Evolutionary conservation across 768 basidiomycete species (phyloP).

Genomic region (Xanthoconium purpureum): DNA sequence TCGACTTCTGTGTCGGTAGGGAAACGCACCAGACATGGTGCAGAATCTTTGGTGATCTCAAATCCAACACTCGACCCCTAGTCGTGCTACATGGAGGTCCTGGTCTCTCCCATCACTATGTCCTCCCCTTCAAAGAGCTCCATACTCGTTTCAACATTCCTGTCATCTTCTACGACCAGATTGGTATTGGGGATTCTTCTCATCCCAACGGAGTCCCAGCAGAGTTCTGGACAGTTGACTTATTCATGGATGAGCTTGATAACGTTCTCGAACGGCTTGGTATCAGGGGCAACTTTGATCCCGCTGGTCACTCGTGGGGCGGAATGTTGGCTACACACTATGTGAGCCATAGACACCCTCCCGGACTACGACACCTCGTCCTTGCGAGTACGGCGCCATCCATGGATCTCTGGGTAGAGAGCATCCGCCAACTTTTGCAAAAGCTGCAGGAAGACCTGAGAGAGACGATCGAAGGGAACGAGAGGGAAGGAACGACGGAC

Average conservation of each 20-base stretch:
- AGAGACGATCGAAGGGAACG: constrained; percentile 30
- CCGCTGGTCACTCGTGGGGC: constrained; percentile 59
- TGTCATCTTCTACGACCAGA: constrained; percentile 49
- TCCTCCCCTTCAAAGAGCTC: constrained; percentile 37
- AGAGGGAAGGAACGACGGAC: background rate
- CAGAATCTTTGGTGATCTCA: constrained; percentile 40
- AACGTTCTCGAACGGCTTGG: constrained; percentile 41
- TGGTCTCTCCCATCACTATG: constrained; percentile 30
- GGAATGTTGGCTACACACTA: constrained; percentile 47
- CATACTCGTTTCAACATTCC: constrained; percentile 29
- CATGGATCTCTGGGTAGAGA: constrained; percentile 23
- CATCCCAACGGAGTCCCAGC: constrained; percentile 1
- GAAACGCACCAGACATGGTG: constrained; percentile 41
- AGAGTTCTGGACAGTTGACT: constrained; percentile 42
- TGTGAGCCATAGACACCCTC: constrained; percentile 34
- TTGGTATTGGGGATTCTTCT: constrained; percentile 38
- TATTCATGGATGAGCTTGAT: constrained; percentile 53
- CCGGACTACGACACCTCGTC: constrained; percentile 35
- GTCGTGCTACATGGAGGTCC: constrained; percentile 44
- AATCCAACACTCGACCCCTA: constrained; percentile 31
- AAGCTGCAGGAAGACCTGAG: constrained; percentile 27
- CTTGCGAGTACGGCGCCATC: constrained; percentile 33
- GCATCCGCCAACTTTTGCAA: constrained; percentile 22
- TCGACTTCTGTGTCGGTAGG: constrained; percentile 12
- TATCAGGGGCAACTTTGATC: constrained; percentile 37